phyloP scores from a whole-genome alignment of 2,329 filamentous ascomycete species.

The Diplodia corticola region DNA sequence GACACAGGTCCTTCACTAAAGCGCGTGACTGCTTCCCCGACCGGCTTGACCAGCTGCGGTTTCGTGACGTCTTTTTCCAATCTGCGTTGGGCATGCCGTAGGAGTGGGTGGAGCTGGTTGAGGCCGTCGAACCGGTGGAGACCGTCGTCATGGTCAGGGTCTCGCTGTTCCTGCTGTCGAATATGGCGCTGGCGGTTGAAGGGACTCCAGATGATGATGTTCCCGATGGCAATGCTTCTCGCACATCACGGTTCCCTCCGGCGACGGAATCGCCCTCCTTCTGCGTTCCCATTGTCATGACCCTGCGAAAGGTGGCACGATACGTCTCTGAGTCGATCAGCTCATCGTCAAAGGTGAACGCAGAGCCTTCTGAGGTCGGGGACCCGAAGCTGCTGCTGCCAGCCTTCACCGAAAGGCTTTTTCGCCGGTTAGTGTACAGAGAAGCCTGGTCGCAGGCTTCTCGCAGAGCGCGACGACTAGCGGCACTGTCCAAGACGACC shows the following conservation, averaged over 20 bases:
- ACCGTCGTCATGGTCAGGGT: background rate
- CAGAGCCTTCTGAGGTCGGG: background rate
- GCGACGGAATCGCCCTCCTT: background rate
- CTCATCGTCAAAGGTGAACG: constrained; percentile 3
- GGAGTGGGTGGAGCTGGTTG: background rate
- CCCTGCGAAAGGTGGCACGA: background rate
- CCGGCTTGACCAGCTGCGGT: background rate
- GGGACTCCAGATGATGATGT: too few relatives aligned
- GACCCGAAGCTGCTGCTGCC: too few relatives aligned
- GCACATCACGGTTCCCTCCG: background rate
- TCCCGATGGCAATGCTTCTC: too few relatives aligned
- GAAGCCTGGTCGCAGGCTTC: background rate
- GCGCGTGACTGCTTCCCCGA: background rate
- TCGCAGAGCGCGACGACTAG: background rate
- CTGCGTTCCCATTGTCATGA: background rate
- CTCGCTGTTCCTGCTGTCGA: background rate
- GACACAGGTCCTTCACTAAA: background rate
- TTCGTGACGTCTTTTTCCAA: background rate
- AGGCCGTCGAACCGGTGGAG: background rate
- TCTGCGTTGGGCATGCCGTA: background rate
- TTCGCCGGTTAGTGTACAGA: background rate
- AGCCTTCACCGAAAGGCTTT: background rate
- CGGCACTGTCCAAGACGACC: background rate
- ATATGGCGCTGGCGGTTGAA: background rate
- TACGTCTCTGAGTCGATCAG: constrained; percentile 2